These are phyloP conservation scores for Huntiella abstrusa DNA, from an alignment of 2,329 filamentous ascomycete genomes.

Conservation along the genomic window DNA sequence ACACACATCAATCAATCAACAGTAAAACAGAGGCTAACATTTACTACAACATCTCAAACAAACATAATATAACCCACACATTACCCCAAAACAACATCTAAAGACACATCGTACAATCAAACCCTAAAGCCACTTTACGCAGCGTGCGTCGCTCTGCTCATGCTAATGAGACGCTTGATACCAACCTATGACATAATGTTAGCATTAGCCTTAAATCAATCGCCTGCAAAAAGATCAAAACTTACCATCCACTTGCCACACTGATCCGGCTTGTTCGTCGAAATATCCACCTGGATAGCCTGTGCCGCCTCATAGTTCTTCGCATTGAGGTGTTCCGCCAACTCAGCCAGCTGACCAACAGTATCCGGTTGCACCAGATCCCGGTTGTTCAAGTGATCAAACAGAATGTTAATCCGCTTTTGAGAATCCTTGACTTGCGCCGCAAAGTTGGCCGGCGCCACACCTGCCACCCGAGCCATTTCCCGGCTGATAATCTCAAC, in stretches of 20 bases:
- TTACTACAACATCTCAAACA: constrained; percentile 1
- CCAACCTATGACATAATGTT: constrained; percentile 38
- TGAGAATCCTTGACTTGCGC: constrained; percentile 85
- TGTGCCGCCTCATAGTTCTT: constrained; percentile 52
- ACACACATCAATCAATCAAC: background rate
- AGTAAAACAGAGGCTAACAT: background rate
- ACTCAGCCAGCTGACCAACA: constrained; percentile 43
- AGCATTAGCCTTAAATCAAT: constrained; percentile 17
- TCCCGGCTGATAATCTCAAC: constrained; percentile 67
- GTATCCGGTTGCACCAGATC: constrained; percentile 72
- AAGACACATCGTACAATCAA: background rate
- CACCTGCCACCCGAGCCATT: constrained; percentile 71
- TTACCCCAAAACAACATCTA: background rate
- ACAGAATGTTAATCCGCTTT: constrained; percentile 81
- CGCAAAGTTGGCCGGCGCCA: constrained; percentile 72
- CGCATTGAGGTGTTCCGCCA: constrained; percentile 46
- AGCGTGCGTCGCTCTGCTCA: constrained; percentile 51
- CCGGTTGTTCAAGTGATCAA: constrained; percentile 92
- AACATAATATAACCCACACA: background rate
- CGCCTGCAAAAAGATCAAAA: constrained; percentile 11
- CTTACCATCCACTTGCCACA: constrained; percentile 78
- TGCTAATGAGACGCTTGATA: constrained; percentile 57
- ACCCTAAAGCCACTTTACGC: background rate
- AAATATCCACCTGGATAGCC: constrained; percentile 53
- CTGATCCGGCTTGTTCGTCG: constrained; percentile 59